Evolutionary conservation across 2,329 filamentous ascomycete genomes (phyloP).

Genomic region (Colletotrichum melonis): DNA sequence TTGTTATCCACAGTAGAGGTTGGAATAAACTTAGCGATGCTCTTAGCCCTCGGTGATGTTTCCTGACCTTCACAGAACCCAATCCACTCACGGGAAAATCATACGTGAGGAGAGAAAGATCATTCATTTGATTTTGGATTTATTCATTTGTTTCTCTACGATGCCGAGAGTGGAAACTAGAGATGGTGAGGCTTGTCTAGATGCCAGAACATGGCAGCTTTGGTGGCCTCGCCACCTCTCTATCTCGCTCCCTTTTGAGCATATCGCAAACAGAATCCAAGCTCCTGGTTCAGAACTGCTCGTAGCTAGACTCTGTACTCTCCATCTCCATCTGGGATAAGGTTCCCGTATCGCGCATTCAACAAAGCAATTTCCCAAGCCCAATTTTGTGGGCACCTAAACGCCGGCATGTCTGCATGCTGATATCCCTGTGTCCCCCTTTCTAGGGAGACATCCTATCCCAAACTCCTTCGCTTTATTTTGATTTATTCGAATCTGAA

Average conservation of each 20-base stretch:
- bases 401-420: slow-evolving; percentile 4
- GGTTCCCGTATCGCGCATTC: not conserved
- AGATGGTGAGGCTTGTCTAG: not conserved
- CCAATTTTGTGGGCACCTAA: not conserved
- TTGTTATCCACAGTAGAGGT: no score
- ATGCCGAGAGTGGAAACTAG: not conserved
- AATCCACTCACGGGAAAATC: no score
- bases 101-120: no score
- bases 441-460: not conserved
- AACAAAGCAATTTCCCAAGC: not conserved
- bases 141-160: no score
- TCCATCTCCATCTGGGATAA: not conserved
- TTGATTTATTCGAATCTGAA: not conserved
- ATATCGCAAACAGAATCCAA: not conserved
- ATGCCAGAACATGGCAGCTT: not conserved
- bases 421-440: not conserved
- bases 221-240: not conserved
- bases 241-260: not conserved
- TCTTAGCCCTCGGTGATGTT: no score
- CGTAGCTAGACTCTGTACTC: not conserved
- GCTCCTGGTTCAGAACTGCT: not conserved
- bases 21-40: no score
- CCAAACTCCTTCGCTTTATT: slow-evolving; percentile 17
- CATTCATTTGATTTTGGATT: no score
- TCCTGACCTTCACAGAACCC: no score